phyloP scores from a whole-genome alignment of 1,139 yeast genomes.

The Yamadazyma pseudoaaseri region DNA sequence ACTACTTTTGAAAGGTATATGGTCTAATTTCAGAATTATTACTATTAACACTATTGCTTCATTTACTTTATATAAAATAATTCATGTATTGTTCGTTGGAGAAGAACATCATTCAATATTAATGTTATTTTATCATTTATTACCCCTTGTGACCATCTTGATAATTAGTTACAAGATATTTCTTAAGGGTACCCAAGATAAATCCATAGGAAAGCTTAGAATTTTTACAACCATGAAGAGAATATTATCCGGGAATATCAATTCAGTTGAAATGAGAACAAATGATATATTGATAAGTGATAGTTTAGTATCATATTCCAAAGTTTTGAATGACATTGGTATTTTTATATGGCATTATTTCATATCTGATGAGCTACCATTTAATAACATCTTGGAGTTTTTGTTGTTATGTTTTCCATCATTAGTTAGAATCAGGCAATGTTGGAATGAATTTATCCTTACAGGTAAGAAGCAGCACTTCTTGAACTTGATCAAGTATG shows the following conservation, averaged over 20 bases:
- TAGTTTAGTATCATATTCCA: constrained; percentile 74
- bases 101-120: constrained; percentile 13
- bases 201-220: constrained; percentile 40
- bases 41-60: constrained; percentile 21
- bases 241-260: constrained; percentile 54
- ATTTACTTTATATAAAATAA: constrained; percentile 21
- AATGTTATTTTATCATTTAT: constrained; percentile 14
- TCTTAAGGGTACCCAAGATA: constrained; percentile 11
- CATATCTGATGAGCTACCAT: constrained; percentile 22
- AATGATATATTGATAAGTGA: constrained; percentile 82
- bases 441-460: constrained; percentile 62
- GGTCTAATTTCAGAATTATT: constrained; percentile 23
- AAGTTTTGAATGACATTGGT: constrained; percentile 69
- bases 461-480: constrained; percentile 57
- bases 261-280: constrained; percentile 55
- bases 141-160: constrained; percentile 21
- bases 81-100: constrained; percentile 16
- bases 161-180: constrained; percentile 19
- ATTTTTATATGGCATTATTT: constrained; percentile 39
- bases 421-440: constrained; percentile 73
- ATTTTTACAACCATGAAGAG: constrained; percentile 51
- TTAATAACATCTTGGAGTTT: constrained; percentile 44
- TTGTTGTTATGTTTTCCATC: constrained; percentile 60
- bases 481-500: constrained; percentile 71
- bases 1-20: constrained; percentile 33